Percentiles rank a stretch among this genome's conserved stretches.
These are phyloP conservation scores for Paraleonurus japonicus DNA, from an alignment of 257 asterid genomes.

Conservation along the genomic window DNA sequence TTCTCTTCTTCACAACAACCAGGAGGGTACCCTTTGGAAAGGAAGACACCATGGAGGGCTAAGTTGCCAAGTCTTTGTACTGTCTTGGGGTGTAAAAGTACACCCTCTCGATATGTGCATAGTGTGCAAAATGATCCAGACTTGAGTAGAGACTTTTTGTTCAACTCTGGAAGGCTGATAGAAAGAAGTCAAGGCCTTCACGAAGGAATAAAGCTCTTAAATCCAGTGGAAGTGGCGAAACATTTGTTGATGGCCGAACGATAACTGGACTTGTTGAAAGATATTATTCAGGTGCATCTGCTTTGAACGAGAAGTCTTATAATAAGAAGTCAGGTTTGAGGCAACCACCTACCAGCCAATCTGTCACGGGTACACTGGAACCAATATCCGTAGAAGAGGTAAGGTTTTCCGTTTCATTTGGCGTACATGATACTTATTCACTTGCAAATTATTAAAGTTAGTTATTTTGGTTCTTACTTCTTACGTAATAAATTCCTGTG, in stretches of 20 bases:
- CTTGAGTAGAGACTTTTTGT: constrained; percentile 73
- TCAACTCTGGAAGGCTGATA: constrained; percentile 71
- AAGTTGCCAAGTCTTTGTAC: constrained; percentile 34
- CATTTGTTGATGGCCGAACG: constrained; percentile 27
- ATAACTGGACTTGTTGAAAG: constrained; percentile 34
- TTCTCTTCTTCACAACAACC: constrained; percentile 26
- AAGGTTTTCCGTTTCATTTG: constrained; percentile 22
- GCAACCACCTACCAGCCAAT: constrained; percentile 83
- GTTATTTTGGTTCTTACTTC: constrained; percentile 16
- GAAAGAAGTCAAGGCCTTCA: constrained; percentile 38
- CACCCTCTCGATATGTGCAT: constrained; percentile 41
- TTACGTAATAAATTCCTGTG: not conserved
- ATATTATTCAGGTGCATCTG: constrained; percentile 46
- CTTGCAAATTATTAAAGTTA: constrained; percentile 8
- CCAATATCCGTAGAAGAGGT: constrained; percentile 90
- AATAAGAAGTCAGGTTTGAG: constrained; percentile 45
- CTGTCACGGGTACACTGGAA: constrained; percentile 67
- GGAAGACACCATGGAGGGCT: constrained; percentile 30
- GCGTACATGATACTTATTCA: not conserved
- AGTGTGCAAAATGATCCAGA: constrained; percentile 41
- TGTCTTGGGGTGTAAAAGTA: constrained; percentile 28
- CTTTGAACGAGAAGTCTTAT: constrained; percentile 33
- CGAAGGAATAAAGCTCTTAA: constrained; percentile 35
- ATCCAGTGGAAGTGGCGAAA: constrained; percentile 26
- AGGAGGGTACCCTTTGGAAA: constrained; percentile 37